Base-by-base conservation (phyloP, 2,329 filamentous ascomycete species). In the Fusarium ramigenum region DNA sequence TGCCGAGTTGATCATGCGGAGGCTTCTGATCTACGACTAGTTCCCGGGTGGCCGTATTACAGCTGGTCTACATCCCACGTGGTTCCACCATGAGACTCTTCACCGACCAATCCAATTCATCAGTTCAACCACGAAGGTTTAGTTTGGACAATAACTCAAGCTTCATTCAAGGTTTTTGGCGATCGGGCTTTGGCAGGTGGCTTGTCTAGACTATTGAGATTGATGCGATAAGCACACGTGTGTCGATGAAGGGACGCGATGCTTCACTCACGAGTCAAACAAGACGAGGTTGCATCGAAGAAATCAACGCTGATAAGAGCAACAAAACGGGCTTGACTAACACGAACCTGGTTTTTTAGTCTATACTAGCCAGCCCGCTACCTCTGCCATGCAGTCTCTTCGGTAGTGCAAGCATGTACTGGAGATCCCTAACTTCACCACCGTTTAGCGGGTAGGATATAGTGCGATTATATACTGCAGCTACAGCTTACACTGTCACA, bases 1-100 rank as follows among this genome's bases (percentile, higher is more conserved):
- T 70, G 50, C 60, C 54, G 59, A 43, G 28, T 60, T 54, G 49
- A 59, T 75, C 72, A 75, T 72, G 72, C 54, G 64, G 47, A 57
- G 50, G 46, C 37, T 46, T 40, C 36, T 62, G 54, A 42, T 42
- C 39, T 63, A 54, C 15, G 42, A 30, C 66, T 69, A 66, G 46
- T 42, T 53, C 25, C 28, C n/a, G 23, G 30, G 16, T 42, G 56
- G 69, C 40, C 73, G 73, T 75, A 75, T 75, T 71, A 70, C 56
- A 73, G 60, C 46, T 54, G 43, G 30, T 54, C 60, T 71, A 54
- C 42, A 58, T 42, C 66, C 66, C 73, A 75, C 73, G 73, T 75
- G 73, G 70, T 54, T 72, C 70, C 69, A 69, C 69, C 59, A 43
- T 63, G 60, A 71, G 39, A 23, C n/a, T 53, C 36, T 36, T 56